These are phyloP conservation scores for Nicotiana sylvestris DNA, from an alignment of 257 asterid genomes.

Conservation along the genomic window DNA sequence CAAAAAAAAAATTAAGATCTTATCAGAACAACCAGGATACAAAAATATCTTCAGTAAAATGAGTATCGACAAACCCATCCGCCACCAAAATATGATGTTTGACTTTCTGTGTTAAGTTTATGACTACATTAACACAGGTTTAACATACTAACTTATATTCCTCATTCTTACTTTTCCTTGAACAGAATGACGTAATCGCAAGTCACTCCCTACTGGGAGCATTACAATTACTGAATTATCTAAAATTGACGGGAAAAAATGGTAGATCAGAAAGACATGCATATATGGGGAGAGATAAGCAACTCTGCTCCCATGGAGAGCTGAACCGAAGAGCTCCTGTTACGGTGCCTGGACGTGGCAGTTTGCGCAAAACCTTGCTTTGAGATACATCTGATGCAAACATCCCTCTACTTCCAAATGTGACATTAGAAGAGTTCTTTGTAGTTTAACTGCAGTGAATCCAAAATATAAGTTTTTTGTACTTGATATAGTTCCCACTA, in stretches of 20 bases:
- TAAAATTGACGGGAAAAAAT: background rate
- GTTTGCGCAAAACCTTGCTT: background rate
- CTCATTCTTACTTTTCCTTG: background rate
- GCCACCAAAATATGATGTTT: background rate
- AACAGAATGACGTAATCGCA: background rate
- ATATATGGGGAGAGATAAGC: background rate
- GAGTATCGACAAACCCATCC: background rate
- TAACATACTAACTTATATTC: background rate
- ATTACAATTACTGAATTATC: background rate
- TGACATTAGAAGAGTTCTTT: background rate
- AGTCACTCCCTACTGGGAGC: background rate
- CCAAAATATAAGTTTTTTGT: background rate
- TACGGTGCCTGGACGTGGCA: background rate
- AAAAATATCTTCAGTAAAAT: background rate
- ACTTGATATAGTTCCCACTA: background rate
- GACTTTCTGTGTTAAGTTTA: background rate
- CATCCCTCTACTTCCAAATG: background rate
- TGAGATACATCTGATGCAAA: background rate
- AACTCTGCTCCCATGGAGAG: background rate
- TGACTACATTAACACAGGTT: background rate
- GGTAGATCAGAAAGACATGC: background rate
- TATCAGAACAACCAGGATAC: background rate
- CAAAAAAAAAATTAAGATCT: background rate
- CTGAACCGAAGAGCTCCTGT: background rate
- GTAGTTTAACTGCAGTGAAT: slow-evolving; percentile 2